Evolutionary conservation across 140 eudicot species (phyloP).

Genomic region (Erigeron philadelphicus): DNA sequence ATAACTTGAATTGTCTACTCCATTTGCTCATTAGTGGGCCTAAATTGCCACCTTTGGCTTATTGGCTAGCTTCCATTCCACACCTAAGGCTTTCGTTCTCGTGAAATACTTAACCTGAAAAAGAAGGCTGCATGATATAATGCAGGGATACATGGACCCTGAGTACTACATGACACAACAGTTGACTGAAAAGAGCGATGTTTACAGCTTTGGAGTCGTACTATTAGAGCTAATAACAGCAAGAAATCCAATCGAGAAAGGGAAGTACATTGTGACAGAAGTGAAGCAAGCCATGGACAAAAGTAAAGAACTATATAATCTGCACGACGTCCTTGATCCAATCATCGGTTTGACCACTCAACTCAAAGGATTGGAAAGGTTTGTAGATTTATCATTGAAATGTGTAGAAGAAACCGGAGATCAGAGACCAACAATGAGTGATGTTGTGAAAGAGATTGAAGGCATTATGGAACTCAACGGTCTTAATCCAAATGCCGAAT

Average conservation of each 20-base stretch:
- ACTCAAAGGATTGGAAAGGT: conserved; percentile 46
- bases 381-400: conserved; percentile 46
- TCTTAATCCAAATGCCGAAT: conserved; percentile 39
- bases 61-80: no score
- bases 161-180: conserved; percentile 70
- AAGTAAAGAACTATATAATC: conserved; percentile 39
- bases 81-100: not conserved
- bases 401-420: conserved; percentile 51
- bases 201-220: conserved; percentile 68
- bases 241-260: conserved; percentile 56
- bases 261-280: conserved; percentile 55
- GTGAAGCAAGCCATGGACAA: conserved; percentile 50
- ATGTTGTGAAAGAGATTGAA: conserved; percentile 62
- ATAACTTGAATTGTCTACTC: not conserved
- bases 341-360: conserved; percentile 32
- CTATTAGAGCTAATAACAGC: conserved; percentile 59
- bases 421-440: conserved; percentile 59
- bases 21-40: no score
- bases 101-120: not conserved
- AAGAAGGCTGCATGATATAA: not conserved
- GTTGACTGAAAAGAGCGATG: conserved; percentile 63
- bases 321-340: conserved; percentile 53
- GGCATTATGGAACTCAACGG: conserved; percentile 50
- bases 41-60: no score
- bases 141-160: conserved; percentile 72